Evolutionary conservation across 345 rosid species (phyloP).

Genomic region (Salix exigua): DNA sequence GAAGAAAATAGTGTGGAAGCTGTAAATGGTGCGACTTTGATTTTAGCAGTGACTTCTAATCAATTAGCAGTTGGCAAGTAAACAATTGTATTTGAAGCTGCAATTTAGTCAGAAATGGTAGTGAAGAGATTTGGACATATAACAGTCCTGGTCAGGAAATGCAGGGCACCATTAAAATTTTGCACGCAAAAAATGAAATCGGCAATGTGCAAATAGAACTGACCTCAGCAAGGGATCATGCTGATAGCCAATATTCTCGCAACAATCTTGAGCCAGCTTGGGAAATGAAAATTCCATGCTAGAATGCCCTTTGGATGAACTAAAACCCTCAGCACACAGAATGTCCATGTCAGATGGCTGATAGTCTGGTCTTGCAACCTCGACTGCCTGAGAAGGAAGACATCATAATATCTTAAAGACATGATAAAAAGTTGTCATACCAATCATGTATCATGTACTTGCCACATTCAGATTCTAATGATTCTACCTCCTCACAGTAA

Average conservation of each 20-base stretch:
- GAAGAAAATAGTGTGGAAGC: not conserved
- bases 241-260: constrained; percentile 29
- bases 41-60: not conserved
- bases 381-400: constrained; percentile 56
- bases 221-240: constrained; percentile 53
- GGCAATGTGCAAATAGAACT: constrained; percentile 10
- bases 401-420: not conserved
- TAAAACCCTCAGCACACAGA: constrained; percentile 70
- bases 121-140: not conserved
- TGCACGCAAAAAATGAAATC: not conserved
- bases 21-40: not conserved
- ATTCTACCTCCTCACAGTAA: not conserved
- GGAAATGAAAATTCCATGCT: constrained; percentile 77
- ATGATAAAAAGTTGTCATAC: not conserved
- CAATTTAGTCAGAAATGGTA: not conserved
- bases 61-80: not conserved
- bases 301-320: constrained; percentile 62
- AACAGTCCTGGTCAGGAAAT: not conserved
- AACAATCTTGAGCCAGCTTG: constrained; percentile 24
- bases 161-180: not conserved
- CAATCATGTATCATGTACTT: not conserved
- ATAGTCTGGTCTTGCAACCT: constrained; percentile 62
- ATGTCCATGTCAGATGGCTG: constrained; percentile 81
- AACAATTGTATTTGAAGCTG: no score
- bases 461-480: not conserved